Percentiles rank a stretch among this genome's conserved stretches.
Conservation (phyloP, 2,329 filamentous ascomycete species). For the Calcarisporium arbuscula region DNA sequence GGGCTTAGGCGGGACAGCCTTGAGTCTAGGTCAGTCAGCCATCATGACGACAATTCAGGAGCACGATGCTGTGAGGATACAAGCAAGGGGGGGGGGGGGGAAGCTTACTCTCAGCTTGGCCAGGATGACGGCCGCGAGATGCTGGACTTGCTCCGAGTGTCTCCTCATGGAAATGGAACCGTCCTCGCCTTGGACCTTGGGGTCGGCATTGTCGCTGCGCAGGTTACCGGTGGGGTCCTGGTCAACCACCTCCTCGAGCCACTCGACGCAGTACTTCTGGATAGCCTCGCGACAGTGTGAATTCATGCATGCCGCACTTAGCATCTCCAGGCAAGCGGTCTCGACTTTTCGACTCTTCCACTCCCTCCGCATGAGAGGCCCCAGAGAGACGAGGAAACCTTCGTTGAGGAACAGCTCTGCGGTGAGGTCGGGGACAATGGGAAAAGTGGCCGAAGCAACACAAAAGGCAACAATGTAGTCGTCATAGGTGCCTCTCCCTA, state of each 20-base stretch:
- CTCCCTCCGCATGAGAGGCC: slow-evolving; percentile 68
- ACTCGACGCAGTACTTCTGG: slow-evolving; percentile 75
- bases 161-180: slow-evolving; percentile 54
- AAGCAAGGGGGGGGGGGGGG: neutral
- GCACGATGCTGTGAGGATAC: no score
- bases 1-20: slow-evolving; percentile 47
- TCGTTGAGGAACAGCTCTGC: slow-evolving; percentile 79
- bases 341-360: slow-evolving; percentile 84
- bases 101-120: slow-evolving; percentile 59
- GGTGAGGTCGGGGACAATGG: slow-evolving; percentile 70
- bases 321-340: slow-evolving; percentile 77
- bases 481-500: slow-evolving; percentile 72
- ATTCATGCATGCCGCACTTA: slow-evolving; percentile 89
- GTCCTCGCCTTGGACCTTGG: slow-evolving; percentile 50
- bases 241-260: slow-evolving; percentile 78
- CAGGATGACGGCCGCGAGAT: slow-evolving; percentile 67
- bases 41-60: slow-evolving; percentile 21
- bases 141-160: slow-evolving; percentile 56
- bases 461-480: slow-evolving; percentile 90
- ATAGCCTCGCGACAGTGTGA: slow-evolving; percentile 75
- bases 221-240: slow-evolving; percentile 57
- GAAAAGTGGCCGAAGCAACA: slow-evolving; percentile 82
- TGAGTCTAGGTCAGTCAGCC: slow-evolving; percentile 44
- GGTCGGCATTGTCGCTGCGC: slow-evolving; percentile 44
- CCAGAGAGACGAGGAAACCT: slow-evolving; percentile 73